Evolutionary conservation across 2,329 filamentous ascomycete genomes (phyloP), one percentile per base, ranked within the genome.

Genomic region (Magnaporthiopsis poae): DNA sequence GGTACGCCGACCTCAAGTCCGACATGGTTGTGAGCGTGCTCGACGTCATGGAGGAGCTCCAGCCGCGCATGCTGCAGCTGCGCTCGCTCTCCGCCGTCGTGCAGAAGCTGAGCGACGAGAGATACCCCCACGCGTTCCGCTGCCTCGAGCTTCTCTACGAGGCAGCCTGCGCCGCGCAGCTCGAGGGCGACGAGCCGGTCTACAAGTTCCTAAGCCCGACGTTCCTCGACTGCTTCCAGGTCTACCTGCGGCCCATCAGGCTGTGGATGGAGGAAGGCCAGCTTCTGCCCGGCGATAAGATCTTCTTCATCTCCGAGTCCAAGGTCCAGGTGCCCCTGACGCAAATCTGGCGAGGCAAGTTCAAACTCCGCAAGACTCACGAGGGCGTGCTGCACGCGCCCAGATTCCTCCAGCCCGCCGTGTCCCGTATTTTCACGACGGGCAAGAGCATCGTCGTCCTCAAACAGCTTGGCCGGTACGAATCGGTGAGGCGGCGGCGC

Each of bases 381-480:
- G 80, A 86, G 60, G 86, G 88, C 21, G 77, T 78, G 1, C 75
- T 92, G 0, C 86, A 89, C 71, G 88, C 89, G 0, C 93, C 94
- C 0, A 82, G 79, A 2, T 97, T 96, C 70, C 81, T 97, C 5
- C 85, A 88, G 59, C 83, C 88, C 2, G 85, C 88, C 1, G 86
- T 86, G 0, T 78, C 80, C 31, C 90, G 88, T 69, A 91, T 97
- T 56, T 94, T 96, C 72, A 92, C 88, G 0, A 88, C 91, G 1
- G 94, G 94, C 0, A 97, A 97, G 76, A 96, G 90, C 71, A 88
- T 95, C 66, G 86, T 95, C 0, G 89, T 97, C 61, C 78, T 97
- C n/a, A 88, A 88, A 68, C 85, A 89, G 63, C 80, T 96, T 13
- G 86, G 87, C 60, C 80, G 83, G 66, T 80, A 84, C 68, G 74